Percentiles rank a stretch among this genome's conserved stretches.
phyloP scores from a whole-genome alignment of 2,329 filamentous ascomycete species.

The Blastomyces percursus region DNA sequence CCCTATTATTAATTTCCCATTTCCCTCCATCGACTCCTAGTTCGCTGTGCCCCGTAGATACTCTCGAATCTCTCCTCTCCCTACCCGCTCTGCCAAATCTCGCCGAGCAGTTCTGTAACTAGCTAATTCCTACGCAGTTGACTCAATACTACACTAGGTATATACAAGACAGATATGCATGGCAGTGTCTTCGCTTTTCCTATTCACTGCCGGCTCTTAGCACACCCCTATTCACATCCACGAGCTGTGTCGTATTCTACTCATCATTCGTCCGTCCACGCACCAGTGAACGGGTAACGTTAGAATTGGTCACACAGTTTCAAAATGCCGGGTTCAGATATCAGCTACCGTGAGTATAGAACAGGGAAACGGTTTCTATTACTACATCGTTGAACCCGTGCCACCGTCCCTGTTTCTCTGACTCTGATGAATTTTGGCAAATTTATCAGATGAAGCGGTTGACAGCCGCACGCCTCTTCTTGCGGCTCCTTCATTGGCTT shows the following conservation, averaged over 20 bases:
- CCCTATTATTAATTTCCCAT: no score
- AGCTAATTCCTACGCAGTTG: neutral
- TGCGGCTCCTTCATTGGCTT: neutral
- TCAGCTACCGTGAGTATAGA: neutral
- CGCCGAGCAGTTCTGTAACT: neutral
- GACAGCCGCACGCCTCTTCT: neutral
- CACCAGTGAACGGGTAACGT: neutral
- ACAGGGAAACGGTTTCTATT: neutral
- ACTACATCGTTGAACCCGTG: no score
- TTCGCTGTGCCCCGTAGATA: no score
- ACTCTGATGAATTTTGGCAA: neutral
- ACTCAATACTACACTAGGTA: neutral
- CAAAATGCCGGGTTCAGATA: neutral
- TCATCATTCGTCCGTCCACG: neutral
- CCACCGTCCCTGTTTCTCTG: neutral
- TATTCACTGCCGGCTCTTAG: neutral
- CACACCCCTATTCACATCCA: neutral
- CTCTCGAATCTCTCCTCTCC: neutral
- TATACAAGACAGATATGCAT: neutral
- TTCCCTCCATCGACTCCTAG: no score
- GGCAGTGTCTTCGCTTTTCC: neutral
- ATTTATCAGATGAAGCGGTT: neutral
- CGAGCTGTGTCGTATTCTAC: neutral
- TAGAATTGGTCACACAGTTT: neutral
- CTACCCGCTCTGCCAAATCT: neutral